Percentiles rank a stretch among this genome's conserved stretches.
Evolutionary conservation across 2,329 filamentous ascomycete genomes (phyloP).

Genomic region (Claviceps africana): DNA sequence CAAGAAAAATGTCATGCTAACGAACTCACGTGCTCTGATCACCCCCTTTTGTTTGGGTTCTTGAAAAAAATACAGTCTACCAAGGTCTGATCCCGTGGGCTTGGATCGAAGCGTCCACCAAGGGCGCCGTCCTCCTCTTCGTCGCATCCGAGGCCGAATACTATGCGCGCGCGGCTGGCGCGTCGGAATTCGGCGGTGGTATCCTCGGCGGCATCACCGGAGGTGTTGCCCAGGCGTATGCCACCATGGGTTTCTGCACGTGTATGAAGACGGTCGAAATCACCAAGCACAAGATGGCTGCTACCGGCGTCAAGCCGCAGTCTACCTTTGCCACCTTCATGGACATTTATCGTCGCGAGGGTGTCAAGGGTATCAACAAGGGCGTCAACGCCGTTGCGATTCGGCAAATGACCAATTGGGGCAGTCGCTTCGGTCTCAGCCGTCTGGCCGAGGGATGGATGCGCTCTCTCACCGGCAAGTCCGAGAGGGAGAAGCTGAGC

Average conservation of each 20-base stretch:
- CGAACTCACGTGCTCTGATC: neutral
- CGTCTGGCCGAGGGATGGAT: constrained; percentile 85
- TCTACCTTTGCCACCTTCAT: constrained; percentile 91
- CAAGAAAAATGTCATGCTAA: constrained; percentile 4
- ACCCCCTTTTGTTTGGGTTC: neutral
- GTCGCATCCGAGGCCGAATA: constrained; percentile 97
- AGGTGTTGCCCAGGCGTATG: constrained; percentile 94
- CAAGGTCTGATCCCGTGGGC: constrained; percentile 99
- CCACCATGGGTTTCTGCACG: constrained; percentile 99
- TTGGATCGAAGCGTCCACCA: constrained; percentile 99
- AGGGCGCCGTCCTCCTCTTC: constrained; percentile 97
- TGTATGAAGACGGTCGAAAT: constrained; percentile 99
- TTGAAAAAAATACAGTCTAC: constrained; percentile 70
- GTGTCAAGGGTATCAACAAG: constrained; percentile 91
- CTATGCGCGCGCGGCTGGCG: constrained; percentile 72
- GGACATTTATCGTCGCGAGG: constrained; percentile 90
- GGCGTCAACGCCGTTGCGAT: constrained; percentile 98
- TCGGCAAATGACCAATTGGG: constrained; percentile 99
- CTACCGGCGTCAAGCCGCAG: constrained; percentile 68
- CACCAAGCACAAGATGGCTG: constrained; percentile 91
- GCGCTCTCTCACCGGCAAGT: constrained; percentile 63
- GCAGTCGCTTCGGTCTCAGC: constrained; percentile 84
- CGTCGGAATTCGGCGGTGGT: constrained; percentile 73
- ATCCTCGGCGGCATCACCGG: constrained; percentile 86
- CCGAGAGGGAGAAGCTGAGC: constrained; percentile 61